phyloP scores from a whole-genome alignment of 345 rosid genomes.

The Linum lewisii region DNA sequence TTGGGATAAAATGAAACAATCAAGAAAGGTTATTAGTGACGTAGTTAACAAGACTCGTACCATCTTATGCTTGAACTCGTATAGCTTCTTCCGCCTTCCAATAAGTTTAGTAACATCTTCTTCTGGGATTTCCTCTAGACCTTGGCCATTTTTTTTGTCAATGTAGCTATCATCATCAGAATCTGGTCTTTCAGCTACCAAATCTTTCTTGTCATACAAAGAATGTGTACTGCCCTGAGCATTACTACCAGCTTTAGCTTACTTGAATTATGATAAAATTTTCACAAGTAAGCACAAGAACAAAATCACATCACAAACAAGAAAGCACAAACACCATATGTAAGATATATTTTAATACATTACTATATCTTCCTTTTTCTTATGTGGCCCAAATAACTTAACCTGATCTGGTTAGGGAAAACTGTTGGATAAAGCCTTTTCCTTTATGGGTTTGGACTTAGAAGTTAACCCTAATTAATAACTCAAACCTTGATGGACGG shows the following conservation, averaged over 20 bases:
- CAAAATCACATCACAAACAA: background rate
- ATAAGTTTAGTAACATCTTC: slow-evolving; percentile 63
- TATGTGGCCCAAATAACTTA: too few species aligned
- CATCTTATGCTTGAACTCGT: slow-evolving; percentile 81
- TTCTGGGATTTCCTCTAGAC: slow-evolving; percentile 34
- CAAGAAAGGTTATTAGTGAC: background rate
- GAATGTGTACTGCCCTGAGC: slow-evolving; percentile 13
- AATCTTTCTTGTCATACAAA: slow-evolving; percentile 24
- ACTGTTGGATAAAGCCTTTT: too few species aligned
- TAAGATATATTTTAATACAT: too few species aligned
- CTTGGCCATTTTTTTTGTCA: slow-evolving; percentile 27
- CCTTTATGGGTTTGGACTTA: too few species aligned
- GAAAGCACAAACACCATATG: background rate
- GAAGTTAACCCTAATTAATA: too few species aligned
- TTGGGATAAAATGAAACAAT: background rate
- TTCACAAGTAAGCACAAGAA: background rate
- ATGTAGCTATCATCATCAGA: slow-evolving; percentile 23
- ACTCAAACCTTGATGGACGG: too few species aligned
- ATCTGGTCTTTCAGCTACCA: slow-evolving; percentile 23
- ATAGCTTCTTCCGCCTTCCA: slow-evolving; percentile 69
- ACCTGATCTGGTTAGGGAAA: too few species aligned
- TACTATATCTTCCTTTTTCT: too few species aligned
- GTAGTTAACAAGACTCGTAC: slow-evolving; percentile 22
- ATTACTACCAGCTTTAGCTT: slow-evolving; percentile 23
- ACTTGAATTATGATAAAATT: slow-evolving; percentile 24